phyloP scores from a whole-genome alignment of 2,329 filamentous ascomycete genomes.

The Ceratocystis cubensis region DNA sequence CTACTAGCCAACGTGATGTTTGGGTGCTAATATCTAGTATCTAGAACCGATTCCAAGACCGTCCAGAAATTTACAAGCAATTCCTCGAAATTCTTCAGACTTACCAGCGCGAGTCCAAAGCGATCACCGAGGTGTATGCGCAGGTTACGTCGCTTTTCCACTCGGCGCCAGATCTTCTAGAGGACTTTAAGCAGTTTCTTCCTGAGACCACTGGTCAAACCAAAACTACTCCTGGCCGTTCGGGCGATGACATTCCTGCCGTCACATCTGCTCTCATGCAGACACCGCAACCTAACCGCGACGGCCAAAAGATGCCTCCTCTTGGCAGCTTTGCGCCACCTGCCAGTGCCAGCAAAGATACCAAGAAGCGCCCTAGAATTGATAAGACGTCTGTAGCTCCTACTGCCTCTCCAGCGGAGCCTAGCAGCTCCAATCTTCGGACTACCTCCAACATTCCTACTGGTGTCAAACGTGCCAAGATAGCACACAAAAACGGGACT shows the following conservation, averaged over 20 bases:
- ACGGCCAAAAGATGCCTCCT: conserved; percentile 73
- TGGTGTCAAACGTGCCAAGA: conserved; percentile 53
- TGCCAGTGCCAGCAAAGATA: conserved; percentile 71
- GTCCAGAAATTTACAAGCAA: conserved; percentile 98
- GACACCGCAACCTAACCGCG: conserved; percentile 42
- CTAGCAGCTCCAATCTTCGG: conserved; percentile 16
- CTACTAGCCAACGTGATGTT: neutral
- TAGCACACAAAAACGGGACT: conserved; percentile 53
- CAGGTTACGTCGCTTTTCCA: conserved; percentile 93
- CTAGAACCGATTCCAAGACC: conserved; percentile 89
- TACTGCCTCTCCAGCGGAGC: conserved; percentile 13
- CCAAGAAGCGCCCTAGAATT: conserved; percentile 67
- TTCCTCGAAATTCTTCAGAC: conserved; percentile 97
- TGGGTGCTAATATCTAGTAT: neutral
- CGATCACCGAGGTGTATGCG: conserved; percentile 94
- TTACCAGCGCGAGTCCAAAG: conserved; percentile 94
- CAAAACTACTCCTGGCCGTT: conserved; percentile 41
- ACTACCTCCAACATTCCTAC: conserved; percentile 14
- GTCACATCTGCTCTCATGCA: conserved; percentile 35
- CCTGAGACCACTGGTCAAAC: conserved; percentile 62
- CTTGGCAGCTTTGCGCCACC: conserved; percentile 87
- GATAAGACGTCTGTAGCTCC: conserved; percentile 41
- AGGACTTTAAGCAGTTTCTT: conserved; percentile 97
- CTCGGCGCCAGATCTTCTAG: conserved; percentile 81
- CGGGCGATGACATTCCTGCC: conserved; percentile 48